Base-by-base conservation (phyloP, 257 asterid genomes). In the Linaria vulgaris region DNA sequence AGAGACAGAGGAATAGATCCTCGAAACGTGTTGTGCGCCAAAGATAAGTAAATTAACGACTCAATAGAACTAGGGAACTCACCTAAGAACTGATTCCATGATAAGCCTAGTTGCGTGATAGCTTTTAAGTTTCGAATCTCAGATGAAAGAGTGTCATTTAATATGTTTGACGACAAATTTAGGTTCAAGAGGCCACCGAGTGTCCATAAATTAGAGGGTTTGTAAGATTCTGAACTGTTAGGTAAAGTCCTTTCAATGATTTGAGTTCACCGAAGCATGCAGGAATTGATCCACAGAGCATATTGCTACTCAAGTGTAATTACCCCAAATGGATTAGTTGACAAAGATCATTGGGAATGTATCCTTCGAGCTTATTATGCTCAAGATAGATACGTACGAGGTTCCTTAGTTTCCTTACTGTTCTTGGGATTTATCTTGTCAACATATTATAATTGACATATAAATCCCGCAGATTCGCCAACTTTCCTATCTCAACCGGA, bases 401-500 rank as follows among this genome's bases (percentile, higher is more conserved):
- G 1, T 56, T 49, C 24, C 31, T 61, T 31, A 75, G 72, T 53
- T 50, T 16, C 21, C 77, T 74, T n/a, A 70, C 55, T 70, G 64
- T 77, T 21, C 57, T 3, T 11, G 77, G 79, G 31, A 79, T 75
- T 47, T 19, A 60, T 54, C 81, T 76, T 44, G 57, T 64, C 44
- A 79, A 68, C 9, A 61, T 66, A 73, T 79, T 75, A 13, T 64
- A 72, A 30, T 23, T 23, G 31, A 79, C 66, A 24, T 8, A 12
- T 46, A 79, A 56, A 11, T 69, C 0, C 41, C 61, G 30, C 74
- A 79, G 61, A 69, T 67, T 72, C 50, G 76, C 75, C 53, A 79
- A 59, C 66, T 79, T 79, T 24, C 81, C 80, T 8, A 75, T 27
- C 56, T 76, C 79, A 45, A 48, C 51, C 0, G 84, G 84, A 37